phyloP scores from a whole-genome alignment of 2,329 filamentous ascomycete genomes.

The Calycina herbarum region DNA sequence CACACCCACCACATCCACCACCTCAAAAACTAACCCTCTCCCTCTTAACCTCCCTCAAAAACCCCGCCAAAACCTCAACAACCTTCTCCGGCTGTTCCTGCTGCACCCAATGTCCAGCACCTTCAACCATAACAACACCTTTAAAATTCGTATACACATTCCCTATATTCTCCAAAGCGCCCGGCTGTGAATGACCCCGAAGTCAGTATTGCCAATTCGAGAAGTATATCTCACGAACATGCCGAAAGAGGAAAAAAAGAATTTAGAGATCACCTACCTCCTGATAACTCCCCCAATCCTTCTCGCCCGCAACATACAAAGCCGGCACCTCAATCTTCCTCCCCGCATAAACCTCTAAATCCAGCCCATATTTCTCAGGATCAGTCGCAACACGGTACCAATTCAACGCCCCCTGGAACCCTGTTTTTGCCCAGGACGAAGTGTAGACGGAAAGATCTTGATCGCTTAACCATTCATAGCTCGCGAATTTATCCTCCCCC shows the following conservation, averaged over 20 bases:
- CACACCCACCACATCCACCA: no score
- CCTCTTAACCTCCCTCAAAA: conserved; percentile 35
- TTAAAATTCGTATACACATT: conserved; percentile 54
- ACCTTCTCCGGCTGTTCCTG: conserved; percentile 62
- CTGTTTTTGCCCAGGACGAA: conserved; percentile 59
- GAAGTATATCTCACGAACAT: no score
- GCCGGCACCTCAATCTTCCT: conserved; percentile 61
- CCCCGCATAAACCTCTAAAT: conserved; percentile 60
- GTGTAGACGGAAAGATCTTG: conserved; percentile 60
- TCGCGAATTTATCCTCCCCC: conserved; percentile 46
- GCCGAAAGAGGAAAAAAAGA: no score
- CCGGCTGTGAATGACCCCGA: not conserved
- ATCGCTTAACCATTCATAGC: conserved; percentile 54
- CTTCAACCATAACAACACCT: conserved; percentile 53
- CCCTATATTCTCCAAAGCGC: conserved; percentile 54
- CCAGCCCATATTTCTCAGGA: conserved; percentile 44
- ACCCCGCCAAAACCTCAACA: conserved; percentile 46
- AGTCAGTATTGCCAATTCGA: no score
- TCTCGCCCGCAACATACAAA: conserved; percentile 59
- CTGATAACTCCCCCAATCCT: conserved; percentile 70
- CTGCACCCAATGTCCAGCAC: conserved; percentile 70
- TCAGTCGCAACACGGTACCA: conserved; percentile 65
- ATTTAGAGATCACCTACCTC: conserved; percentile 49
- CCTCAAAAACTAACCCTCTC: conserved; percentile 17
- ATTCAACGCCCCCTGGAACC: conserved; percentile 66